Conservation (phyloP, 257 asterid species). For the Haberlea rhodopensis region DNA sequence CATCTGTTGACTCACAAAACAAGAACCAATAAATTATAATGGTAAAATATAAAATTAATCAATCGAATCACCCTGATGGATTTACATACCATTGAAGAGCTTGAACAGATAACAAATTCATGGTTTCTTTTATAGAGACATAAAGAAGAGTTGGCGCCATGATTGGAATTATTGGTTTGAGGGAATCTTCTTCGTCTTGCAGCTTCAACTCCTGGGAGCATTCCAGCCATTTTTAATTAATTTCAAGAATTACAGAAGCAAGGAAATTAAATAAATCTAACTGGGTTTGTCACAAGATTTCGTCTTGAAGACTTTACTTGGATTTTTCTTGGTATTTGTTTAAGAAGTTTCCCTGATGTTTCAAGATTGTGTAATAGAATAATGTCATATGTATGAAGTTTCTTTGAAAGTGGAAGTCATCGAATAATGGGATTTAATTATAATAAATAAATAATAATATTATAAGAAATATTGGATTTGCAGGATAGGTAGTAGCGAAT, state of each 20-base stretch:
- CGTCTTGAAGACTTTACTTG: neutral
- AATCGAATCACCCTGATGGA: too few relatives aligned
- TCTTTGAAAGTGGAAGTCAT: too few relatives aligned
- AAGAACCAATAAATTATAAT: neutral
- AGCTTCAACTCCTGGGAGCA: conserved; percentile 65
- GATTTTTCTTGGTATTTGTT: neutral
- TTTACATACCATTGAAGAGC: conserved; percentile 35
- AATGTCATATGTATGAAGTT: neutral
- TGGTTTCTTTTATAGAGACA: conserved; percentile 41
- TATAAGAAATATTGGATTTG: neutral
- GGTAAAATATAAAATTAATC: neutral
- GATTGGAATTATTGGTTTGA: conserved; percentile 31
- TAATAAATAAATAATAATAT: too few relatives aligned
- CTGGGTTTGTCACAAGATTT: neutral
- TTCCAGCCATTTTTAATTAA: conserved; percentile 46
- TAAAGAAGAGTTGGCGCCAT: conserved; percentile 32
- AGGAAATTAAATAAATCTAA: neutral
- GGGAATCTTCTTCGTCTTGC: conserved; percentile 63
- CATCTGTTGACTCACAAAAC: conserved; percentile 30
- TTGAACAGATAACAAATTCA: conserved; percentile 30
- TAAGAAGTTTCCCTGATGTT: neutral
- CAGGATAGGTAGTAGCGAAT: neutral
- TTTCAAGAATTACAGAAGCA: neutral
- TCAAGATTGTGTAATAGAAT: too few relatives aligned
- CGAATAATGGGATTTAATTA: neutral